Percentiles rank a stretch among this genome's conserved stretches.
Conservation (phyloP, 2,329 filamentous ascomycete genomes). For the Setomelanomma holmii region DNA sequence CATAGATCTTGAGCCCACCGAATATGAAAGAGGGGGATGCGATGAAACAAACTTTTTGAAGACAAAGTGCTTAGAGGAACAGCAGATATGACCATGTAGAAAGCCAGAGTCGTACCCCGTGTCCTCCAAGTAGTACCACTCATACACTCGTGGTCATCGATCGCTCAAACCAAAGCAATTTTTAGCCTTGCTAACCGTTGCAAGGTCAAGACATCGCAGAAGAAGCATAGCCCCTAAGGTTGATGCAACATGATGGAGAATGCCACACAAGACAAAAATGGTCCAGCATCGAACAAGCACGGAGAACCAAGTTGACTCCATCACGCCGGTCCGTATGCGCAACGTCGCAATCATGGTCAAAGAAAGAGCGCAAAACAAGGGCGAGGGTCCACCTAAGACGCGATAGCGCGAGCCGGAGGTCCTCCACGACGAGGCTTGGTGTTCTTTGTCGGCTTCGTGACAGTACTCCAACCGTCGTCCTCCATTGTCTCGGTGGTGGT, state of each 20-base stretch:
- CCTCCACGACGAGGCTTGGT: conserved; percentile 47
- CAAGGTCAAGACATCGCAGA: conserved; percentile 7
- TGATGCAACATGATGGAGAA: conserved; percentile 27
- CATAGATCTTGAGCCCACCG: conserved; percentile 28
- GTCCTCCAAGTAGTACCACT: not conserved
- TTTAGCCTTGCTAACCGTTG: conserved; percentile 22
- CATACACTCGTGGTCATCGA: conserved; percentile 13
- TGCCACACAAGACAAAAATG: conserved; percentile 29
- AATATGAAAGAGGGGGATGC: conserved; percentile 21
- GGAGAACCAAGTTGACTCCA: conserved; percentile 31
- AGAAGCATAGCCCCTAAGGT: conserved; percentile 11
- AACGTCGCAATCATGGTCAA: conserved; percentile 35
- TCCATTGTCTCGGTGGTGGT: conserved; percentile 56
- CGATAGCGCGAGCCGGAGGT: conserved; percentile 52
- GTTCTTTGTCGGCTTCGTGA: conserved; percentile 54
- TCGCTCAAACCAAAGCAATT: conserved; percentile 11
- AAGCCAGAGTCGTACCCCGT: conserved; percentile 14
- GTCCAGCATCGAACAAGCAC: conserved; percentile 26
- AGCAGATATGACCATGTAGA: conserved; percentile 18
- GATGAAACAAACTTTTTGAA: conserved; percentile 44
- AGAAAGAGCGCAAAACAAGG: conserved; percentile 21
- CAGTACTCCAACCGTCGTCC: conserved; percentile 63
- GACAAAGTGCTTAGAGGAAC: conserved; percentile 29
- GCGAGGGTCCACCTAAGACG: conserved; percentile 48
- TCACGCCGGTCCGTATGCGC: conserved; percentile 34